phyloP scores from a whole-genome alignment of 129 eudicot species.

The Pulicaria dysenterica region DNA sequence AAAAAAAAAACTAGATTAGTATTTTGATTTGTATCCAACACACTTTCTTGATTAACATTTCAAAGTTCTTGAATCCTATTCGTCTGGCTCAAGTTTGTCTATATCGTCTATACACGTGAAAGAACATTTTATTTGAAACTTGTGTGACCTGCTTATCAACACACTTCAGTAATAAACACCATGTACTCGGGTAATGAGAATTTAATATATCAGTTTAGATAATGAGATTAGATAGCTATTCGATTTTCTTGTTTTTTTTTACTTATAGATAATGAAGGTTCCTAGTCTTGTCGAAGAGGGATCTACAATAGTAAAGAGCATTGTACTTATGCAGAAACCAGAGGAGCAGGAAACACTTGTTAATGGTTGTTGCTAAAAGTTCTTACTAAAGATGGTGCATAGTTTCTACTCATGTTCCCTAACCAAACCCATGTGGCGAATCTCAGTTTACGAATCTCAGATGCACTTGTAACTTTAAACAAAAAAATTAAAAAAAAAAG shows the following conservation, averaged over 20 bases:
- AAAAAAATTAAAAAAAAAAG: not conserved
- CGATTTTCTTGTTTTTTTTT: not conserved
- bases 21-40: too few relatives aligned
- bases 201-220: too few relatives aligned
- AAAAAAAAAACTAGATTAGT: too few relatives aligned
- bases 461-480: not conserved
- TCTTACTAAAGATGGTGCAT: not conserved
- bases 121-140: too few relatives aligned
- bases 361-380: constrained; percentile 54
- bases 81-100: too few relatives aligned
- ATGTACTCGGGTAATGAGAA: too few relatives aligned
- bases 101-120: too few relatives aligned
- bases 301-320: constrained; percentile 51
- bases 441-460: not conserved
- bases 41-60: too few relatives aligned
- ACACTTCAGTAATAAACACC: too few relatives aligned
- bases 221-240: not conserved
- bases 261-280: constrained; percentile 72
- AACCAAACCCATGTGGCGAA: not conserved
- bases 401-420: not conserved
- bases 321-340: constrained; percentile 60
- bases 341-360: constrained; percentile 40
- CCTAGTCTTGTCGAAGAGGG: constrained; percentile 83
- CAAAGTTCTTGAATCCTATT: too few relatives aligned
- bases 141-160: too few relatives aligned